Base-by-base conservation (phyloP, 768 basidiomycete genomes). In the Albatrellus ellisii region DNA sequence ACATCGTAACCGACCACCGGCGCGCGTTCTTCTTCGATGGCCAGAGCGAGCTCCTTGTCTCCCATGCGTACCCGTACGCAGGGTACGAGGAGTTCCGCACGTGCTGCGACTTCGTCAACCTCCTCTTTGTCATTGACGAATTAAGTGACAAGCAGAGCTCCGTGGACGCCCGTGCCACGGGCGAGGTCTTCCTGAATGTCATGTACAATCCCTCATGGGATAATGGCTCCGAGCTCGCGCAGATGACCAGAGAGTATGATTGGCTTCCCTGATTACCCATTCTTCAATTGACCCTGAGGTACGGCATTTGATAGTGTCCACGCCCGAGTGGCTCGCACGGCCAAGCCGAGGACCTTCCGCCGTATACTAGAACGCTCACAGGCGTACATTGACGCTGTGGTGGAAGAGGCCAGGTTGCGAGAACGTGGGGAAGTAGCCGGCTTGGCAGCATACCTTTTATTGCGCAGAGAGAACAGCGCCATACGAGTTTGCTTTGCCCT, bases 391-490 rank as follows among this genome's bases (percentile, higher is more conserved):
- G 61, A 70, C 21, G 70, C 66, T 33, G 73, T 84, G 3, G 67
- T 65, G n/a, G 57, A 55, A 38, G 77, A 81, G 56, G 79, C 78
- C 8, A 68, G 70, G 47, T 68, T 79, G 38, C 73, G 78, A 38
- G 72, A 77, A 53, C 59, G 58, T 41, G 68, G 68, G 12, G 56
- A 71, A 36, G 67, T 82, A 24, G 72, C 79, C 31, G 64, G 66
- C 53, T 54, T 75, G 32, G 62, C 68, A 9, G 58, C 68, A 2
- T 83, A 75, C 61, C 63, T 70, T 39, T 52, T 61, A 3, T 66
- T 79, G 45, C 77, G 79, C 36, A 70, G 80, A 39, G 74, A 81
- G 52, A 81, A 76, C 57, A 80, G 79, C 54, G 80, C 74, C 33
- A 71, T 75, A 49, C 66, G 72, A 21, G 63, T 73, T 41, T 79